Conservation (phyloP, 2,329 filamentous ascomycete species). For the Lecanicillium sp. region DNA sequence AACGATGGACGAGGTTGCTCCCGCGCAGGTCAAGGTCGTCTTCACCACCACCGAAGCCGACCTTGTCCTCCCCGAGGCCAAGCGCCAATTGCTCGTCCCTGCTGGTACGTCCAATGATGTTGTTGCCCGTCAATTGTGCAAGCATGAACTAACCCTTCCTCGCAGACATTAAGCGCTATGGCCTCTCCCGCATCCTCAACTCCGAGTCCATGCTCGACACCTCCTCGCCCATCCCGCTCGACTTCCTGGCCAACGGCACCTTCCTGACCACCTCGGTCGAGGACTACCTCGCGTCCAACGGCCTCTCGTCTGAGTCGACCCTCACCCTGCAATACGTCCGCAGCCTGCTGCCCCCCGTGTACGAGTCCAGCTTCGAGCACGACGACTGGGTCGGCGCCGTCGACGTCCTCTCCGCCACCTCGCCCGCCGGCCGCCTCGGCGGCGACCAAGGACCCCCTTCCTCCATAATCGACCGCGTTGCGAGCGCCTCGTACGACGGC, state of each 20-base stretch:
- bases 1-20: too few relatives aligned
- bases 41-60: slow-evolving; percentile 58
- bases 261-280: slow-evolving; percentile 86
- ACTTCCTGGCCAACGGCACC: slow-evolving; percentile 91
- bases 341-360: slow-evolving; percentile 79
- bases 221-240: slow-evolving; percentile 65
- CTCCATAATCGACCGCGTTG: slow-evolving; percentile 45
- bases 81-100: slow-evolving; percentile 55
- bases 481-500: slow-evolving; percentile 94
- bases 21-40: slow-evolving; percentile 56
- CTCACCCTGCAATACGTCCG: slow-evolving; percentile 89
- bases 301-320: slow-evolving; percentile 81
- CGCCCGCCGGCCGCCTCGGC: slow-evolving; percentile 43
- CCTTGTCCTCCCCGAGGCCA: slow-evolving; percentile 54
- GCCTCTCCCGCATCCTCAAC: slow-evolving; percentile 62
- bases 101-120: slow-evolving; percentile 33
- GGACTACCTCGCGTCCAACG: slow-evolving; percentile 79
- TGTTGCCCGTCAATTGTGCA: slow-evolving; percentile 8
- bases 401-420: slow-evolving; percentile 67
- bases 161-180: slow-evolving; percentile 60
- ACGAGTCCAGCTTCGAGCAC: slow-evolving; percentile 89
- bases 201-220: slow-evolving; percentile 65
- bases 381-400: slow-evolving; percentile 94
- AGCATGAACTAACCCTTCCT: slow-evolving; percentile 2
- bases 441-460: slow-evolving; percentile 20